A percentile compares a stretch with the other conserved stretches of the same genome.
Conservation (phyloP, 2,329 filamentous ascomycete species). For the Neofusicoccum laricinum region DNA sequence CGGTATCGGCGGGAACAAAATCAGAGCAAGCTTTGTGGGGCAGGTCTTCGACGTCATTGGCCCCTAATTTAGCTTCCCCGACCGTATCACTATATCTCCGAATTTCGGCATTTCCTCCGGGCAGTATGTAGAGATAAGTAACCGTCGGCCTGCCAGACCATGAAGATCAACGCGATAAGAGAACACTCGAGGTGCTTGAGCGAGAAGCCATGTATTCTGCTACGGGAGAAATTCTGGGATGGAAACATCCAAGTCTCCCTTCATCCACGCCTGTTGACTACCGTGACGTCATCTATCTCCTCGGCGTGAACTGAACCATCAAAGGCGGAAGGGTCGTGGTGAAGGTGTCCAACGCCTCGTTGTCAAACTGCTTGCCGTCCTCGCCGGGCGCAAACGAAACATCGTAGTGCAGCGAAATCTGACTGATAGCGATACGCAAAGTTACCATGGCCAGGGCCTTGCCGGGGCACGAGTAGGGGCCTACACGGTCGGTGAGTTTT, state of each 20-base stretch:
- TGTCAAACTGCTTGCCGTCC: constrained; percentile 30
- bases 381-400: constrained; percentile 41
- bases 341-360: constrained; percentile 35
- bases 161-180: too few relatives aligned
- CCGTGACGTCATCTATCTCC: background rate
- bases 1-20: background rate
- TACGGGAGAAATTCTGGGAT: too few relatives aligned
- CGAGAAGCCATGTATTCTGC: too few relatives aligned
- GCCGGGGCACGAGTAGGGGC: constrained; percentile 68
- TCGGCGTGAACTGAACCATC: background rate
- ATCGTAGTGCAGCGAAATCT: constrained; percentile 62
- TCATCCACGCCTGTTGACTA: too few relatives aligned
- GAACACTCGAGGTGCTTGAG: too few relatives aligned
- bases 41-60: background rate
- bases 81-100: too few relatives aligned
- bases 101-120: too few relatives aligned
- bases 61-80: background rate
- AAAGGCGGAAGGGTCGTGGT: background rate
- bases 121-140: too few relatives aligned
- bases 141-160: too few relatives aligned
- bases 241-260: too few relatives aligned
- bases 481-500: constrained; percentile 26
- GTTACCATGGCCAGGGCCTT: constrained; percentile 68
- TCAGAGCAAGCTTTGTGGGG: background rate
- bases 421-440: constrained; percentile 61